Percentiles rank a stretch among this genome's conserved stretches.
Conservation (phyloP, 257 asterid species). For the Fraxinus pennsylvanica region DNA sequence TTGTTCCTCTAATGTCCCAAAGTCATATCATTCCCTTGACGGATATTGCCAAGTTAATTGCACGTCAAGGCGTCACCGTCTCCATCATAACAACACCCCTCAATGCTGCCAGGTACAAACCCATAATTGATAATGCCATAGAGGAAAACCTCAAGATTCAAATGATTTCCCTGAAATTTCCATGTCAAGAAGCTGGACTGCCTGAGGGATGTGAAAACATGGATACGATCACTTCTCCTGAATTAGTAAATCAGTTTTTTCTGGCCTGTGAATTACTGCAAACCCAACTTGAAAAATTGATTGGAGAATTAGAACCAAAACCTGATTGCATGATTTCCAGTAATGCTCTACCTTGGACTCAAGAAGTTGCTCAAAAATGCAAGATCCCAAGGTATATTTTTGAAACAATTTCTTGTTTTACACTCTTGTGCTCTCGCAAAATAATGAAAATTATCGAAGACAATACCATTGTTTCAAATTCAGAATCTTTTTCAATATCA, state of each 20-base stretch:
- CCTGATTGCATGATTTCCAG: constrained; percentile 34
- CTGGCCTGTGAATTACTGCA: constrained; percentile 20
- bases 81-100: constrained; percentile 26
- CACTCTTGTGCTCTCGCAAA: constrained; percentile 28
- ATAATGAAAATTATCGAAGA: constrained; percentile 3
- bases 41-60: constrained; percentile 24
- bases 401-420: constrained; percentile 29
- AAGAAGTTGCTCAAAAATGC: constrained; percentile 18
- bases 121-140: not conserved
- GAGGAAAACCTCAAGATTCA: constrained; percentile 25
- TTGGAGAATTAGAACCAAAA: constrained; percentile 20
- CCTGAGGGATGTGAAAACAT: constrained; percentile 32
- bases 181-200: constrained; percentile 26
- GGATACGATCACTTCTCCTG: constrained; percentile 32
- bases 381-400: constrained; percentile 31
- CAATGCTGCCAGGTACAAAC: constrained; percentile 25
- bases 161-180: constrained; percentile 24
- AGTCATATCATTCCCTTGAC: constrained; percentile 34
- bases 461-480: constrained; percentile 1
- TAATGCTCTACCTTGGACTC: constrained; percentile 33
- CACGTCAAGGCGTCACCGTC: constrained; percentile 11
- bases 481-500: constrained; percentile 26
- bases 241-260: constrained; percentile 20
- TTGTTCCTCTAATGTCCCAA: constrained; percentile 37
- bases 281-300: constrained; percentile 22